These are phyloP conservation scores for Anthracocystis setariae DNA, from an alignment of 1,284 basidiomycete species.

Conservation along the genomic window DNA sequence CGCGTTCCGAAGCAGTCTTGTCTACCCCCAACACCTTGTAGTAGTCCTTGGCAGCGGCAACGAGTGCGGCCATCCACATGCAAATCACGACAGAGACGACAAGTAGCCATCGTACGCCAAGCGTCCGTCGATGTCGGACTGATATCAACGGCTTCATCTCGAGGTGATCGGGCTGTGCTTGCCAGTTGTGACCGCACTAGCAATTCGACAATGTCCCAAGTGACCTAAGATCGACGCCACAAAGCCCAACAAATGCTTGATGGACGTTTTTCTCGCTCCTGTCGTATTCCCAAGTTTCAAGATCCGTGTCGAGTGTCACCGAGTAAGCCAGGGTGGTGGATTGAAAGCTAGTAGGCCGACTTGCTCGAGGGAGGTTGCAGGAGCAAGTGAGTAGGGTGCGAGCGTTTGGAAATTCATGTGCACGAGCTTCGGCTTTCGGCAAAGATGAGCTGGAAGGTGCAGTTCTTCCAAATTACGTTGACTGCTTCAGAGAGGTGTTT, in stretches of 20 bases:
- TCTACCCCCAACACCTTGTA: conserved; percentile 65
- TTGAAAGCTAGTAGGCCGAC: too few relatives aligned
- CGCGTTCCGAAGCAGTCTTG: conserved; percentile 56
- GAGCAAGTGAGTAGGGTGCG: conserved; percentile 3
- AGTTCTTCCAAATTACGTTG: conserved; percentile 20
- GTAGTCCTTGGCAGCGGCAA: conserved; percentile 57
- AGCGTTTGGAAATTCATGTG: background rate
- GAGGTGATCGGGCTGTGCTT: too few relatives aligned
- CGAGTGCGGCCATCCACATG: conserved; percentile 36
- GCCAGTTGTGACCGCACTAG: too few relatives aligned
- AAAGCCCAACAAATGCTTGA: too few relatives aligned
- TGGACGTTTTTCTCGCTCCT: too few relatives aligned
- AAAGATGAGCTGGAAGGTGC: conserved; percentile 33
- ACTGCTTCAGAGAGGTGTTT: too few relatives aligned
- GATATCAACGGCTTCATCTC: conserved; percentile 41
- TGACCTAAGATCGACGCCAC: too few relatives aligned
- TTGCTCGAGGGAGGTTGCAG: too few relatives aligned
- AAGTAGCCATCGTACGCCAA: conserved; percentile 17
- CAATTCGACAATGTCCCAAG: too few relatives aligned
- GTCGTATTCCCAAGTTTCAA: too few relatives aligned
- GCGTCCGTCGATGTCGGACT: background rate
- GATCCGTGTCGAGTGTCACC: background rate
- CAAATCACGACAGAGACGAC: conserved; percentile 16
- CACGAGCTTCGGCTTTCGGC: conserved; percentile 17
- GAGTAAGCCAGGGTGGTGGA: background rate